Evolutionary conservation across 306 rosid genomes (phyloP), one percentile per base, ranked within the genome.

Genomic region (Quercus agrifolia): DNA sequence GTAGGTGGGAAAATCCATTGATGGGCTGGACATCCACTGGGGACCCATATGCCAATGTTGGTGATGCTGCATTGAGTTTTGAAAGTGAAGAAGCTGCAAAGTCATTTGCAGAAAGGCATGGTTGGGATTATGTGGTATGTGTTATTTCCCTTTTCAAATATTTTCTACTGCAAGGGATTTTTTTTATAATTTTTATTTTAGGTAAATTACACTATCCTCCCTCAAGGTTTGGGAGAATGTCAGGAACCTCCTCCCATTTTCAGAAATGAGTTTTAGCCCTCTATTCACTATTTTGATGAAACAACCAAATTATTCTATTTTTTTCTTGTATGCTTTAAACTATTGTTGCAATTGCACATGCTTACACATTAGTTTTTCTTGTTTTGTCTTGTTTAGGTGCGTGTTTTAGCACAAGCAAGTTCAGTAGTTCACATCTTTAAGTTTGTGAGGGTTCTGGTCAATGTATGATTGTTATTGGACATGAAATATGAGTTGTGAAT

Each of bases 21-120:
- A 95, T 95, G 99, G 99, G 99, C 54, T 95, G 99, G 99, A 94
- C 98, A n/a, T 94, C 98, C 61, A 94, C 98, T 57, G 98, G 98
- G 49, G 98, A 95, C 79, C 98, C 99, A 46, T 95, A 93, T 44
- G 78, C 99, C 58, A 85, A 95, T 72, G 99, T 95, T 70, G 99
- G 99, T 71, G 99, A 93, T 72, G 77, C 99, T 31, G 97, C 84
- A 66, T 86, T 95, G 77, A 63, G 82, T 88, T 95, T 95, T 83
- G 99, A 95, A 69, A 91, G 89, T 19, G 98, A 76, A 87, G 99
- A 81, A 82, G 92, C 94, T 20, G 99, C 99, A 68, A 95, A 82
- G 84, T 84, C 78, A 69, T 95, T 95, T 88, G 97, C 99, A 10
- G 90, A 91, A 86, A 93, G 78, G 77, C 98, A 95, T 71, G 97